Conservation (phyloP, 2,329 filamentous ascomycete species). For the Penicillium vulpinum region DNA sequence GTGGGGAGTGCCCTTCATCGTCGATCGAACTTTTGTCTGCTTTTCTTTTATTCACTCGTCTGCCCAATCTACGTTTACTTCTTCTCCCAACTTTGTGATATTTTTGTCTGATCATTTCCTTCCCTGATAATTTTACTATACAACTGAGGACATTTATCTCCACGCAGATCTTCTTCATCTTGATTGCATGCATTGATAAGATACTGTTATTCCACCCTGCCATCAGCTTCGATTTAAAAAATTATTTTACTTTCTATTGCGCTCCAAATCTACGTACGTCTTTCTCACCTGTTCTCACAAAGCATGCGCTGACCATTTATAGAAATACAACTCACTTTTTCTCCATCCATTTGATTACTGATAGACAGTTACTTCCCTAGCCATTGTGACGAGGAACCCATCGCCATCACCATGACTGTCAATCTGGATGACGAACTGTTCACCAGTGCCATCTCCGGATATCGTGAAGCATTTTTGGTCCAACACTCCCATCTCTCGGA, state of each 20-base stretch:
- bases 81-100: conserved; percentile 11
- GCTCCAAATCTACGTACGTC: neutral
- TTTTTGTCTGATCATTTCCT: neutral
- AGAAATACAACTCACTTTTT: conserved; percentile 5
- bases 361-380: conserved; percentile 30
- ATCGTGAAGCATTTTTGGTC: conserved; percentile 45
- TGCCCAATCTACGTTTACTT: conserved; percentile 17
- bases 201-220: conserved; percentile 1
- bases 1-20: conserved; percentile 8
- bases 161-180: neutral
- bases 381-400: conserved; percentile 17
- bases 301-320: neutral
- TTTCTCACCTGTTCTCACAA: neutral
- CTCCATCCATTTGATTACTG: conserved; percentile 29
- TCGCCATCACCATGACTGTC: conserved; percentile 37
- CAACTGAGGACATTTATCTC: neutral
- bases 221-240: neutral
- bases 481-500: conserved; percentile 44
- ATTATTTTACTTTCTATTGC: neutral
- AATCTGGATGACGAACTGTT: conserved; percentile 43
- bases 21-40: conserved; percentile 17
- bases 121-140: neutral
- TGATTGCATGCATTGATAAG: conserved; percentile 1
- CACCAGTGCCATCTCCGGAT: conserved; percentile 43
- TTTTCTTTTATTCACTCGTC: conserved; percentile 9